These are phyloP conservation scores for Claviceps digitariae DNA, from an alignment of 2,329 filamentous ascomycete species.

Conservation along the genomic window DNA sequence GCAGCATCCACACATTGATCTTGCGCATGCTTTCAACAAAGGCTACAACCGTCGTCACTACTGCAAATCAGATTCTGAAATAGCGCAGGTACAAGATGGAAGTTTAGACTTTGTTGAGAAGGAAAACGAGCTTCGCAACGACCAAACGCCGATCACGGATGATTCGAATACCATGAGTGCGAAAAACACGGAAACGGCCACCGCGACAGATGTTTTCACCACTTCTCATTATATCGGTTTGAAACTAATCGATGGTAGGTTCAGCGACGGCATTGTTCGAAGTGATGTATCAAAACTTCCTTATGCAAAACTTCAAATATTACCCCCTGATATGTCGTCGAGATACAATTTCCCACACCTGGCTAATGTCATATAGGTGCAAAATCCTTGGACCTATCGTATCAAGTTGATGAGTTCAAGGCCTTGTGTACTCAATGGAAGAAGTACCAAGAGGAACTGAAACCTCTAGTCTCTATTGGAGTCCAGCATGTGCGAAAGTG, in stretches of 20 bases:
- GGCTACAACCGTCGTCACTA: constrained; percentile 74
- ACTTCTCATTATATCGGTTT: constrained; percentile 92
- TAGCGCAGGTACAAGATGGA: constrained; percentile 40
- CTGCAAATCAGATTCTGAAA: constrained; percentile 41
- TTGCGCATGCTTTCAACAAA: constrained; percentile 88
- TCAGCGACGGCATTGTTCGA: background rate
- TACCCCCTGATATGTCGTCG: background rate
- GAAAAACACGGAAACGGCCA: constrained; percentile 22
- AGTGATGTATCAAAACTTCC: background rate
- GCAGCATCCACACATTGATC: constrained; percentile 60
- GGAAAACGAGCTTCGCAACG: constrained; percentile 26
- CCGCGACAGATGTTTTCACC: constrained; percentile 51
- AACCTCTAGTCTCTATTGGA: constrained; percentile 47
- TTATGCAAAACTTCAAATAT: background rate
- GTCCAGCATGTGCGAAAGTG: constrained; percentile 81
- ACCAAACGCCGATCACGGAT: background rate
- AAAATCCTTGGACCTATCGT: constrained; percentile 64
- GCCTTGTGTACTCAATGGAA: constrained; percentile 63
- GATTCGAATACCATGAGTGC: constrained; percentile 25
- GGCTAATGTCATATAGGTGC: constrained; percentile 30
- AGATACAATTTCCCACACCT: background rate
- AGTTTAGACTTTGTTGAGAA: constrained; percentile 32
- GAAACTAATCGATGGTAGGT: constrained; percentile 60
- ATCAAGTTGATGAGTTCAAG: constrained; percentile 77
- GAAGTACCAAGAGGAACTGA: constrained; percentile 60